Conservation (phyloP, 805 yeast species). For the Nakazawaea pomicola region DNA sequence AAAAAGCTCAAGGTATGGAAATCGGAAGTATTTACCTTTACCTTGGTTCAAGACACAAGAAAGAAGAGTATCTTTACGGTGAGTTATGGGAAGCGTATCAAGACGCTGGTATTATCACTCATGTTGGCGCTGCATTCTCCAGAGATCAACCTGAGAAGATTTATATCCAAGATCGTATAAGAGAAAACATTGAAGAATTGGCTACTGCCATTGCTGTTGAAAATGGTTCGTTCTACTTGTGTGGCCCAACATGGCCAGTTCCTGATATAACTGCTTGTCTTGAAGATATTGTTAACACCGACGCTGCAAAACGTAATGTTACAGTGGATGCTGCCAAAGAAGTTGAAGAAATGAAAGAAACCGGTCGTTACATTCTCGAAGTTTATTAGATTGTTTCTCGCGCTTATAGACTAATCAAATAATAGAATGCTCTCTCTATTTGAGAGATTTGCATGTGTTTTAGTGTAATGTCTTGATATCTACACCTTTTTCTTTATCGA, state of each 20-base stretch:
- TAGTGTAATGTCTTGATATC: no score
- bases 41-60: conserved; percentile 92
- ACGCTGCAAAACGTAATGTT: conserved; percentile 63
- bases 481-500: no score
- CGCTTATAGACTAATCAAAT: background rate
- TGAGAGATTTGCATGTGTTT: no score
- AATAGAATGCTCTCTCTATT: background rate
- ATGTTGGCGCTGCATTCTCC: conserved; percentile 96
- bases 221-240: conserved; percentile 87
- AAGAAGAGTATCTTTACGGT: conserved; percentile 93
- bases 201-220: conserved; percentile 74
- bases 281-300: conserved; percentile 70
- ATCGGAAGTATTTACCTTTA: conserved; percentile 86
- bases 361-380: conserved; percentile 86
- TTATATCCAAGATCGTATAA: conserved; percentile 90
- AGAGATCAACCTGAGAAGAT: conserved; percentile 95
- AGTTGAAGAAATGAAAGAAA: conserved; percentile 91
- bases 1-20: conserved; percentile 78
- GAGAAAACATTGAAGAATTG: conserved; percentile 66
- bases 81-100: conserved; percentile 96
- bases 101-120: conserved; percentile 88
- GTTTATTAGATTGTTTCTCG: conserved; percentile 52
- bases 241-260: conserved; percentile 99
- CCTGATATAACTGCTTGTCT: conserved; percentile 92
- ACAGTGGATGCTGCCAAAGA: conserved; percentile 69